These are phyloP conservation scores for Colletotrichum eremochloae DNA, from an alignment of 2,329 filamentous ascomycete species.

Conservation along the genomic window DNA sequence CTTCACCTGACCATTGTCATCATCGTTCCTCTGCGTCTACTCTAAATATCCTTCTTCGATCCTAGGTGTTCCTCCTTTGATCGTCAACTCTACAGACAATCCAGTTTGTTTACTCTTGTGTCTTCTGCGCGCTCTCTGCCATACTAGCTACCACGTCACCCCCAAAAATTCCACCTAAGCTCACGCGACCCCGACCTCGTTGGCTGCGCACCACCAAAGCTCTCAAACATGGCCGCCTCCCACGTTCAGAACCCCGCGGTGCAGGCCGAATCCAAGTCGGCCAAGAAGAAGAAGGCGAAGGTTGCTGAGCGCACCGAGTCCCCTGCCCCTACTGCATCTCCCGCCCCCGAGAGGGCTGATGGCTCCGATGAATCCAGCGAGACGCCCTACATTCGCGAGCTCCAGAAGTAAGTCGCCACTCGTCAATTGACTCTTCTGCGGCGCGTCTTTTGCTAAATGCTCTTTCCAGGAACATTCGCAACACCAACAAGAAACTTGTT, in stretches of 20 bases:
- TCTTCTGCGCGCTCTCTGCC: constrained; percentile 15
- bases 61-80: constrained; percentile 20
- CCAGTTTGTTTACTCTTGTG: constrained; percentile 26
- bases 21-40: constrained; percentile 6
- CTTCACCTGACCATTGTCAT: background rate
- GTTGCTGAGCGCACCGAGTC: constrained; percentile 69
- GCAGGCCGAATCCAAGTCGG: constrained; percentile 73
- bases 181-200: constrained; percentile 36
- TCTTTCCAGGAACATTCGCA: constrained; percentile 82
- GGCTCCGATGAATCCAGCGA: constrained; percentile 75
- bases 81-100: constrained; percentile 21
- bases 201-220: constrained; percentile 25
- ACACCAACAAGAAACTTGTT: constrained; percentile 94
- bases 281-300: constrained; percentile 76
- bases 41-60: constrained; percentile 29
- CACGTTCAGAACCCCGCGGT: constrained; percentile 72
- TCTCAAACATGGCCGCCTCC: constrained; percentile 71
- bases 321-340: constrained; percentile 64
- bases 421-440: constrained; percentile 20
- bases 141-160: constrained; percentile 32
- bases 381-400: constrained; percentile 85
- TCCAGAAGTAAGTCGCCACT: constrained; percentile 80
- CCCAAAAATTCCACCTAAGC: constrained; percentile 34
- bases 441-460: constrained; percentile 24
- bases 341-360: constrained; percentile 62